Percentiles rank a stretch among this genome's conserved stretches.
phyloP scores from a whole-genome alignment of 192 early-diverging fungal genomes.

The Gigaspora rosea region DNA sequence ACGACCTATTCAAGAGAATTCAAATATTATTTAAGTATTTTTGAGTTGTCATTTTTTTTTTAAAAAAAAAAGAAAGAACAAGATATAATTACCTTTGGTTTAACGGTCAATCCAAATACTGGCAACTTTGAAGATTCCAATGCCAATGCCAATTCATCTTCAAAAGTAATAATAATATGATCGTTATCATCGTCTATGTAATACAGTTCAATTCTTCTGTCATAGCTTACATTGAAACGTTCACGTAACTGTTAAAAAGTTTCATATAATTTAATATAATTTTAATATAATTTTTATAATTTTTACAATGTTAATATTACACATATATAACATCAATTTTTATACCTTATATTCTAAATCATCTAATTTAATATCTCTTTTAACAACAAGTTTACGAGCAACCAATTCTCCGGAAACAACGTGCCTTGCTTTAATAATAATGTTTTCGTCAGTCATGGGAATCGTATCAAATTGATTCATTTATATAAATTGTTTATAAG shows the following conservation, averaged over 20 bases:
- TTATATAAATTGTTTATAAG: background rate
- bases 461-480: background rate
- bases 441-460: background rate
- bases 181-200: conserved; percentile 15
- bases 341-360: conserved; percentile 19
- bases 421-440: conserved; percentile 19
- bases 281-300: background rate
- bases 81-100: conserved; percentile 3
- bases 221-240: conserved; percentile 14
- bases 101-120: conserved; percentile 8
- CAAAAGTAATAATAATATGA: conserved; percentile 4
- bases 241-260: conserved; percentile 11
- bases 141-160: conserved; percentile 12
- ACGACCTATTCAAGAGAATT: background rate
- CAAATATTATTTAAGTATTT: background rate
- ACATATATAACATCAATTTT: background rate
- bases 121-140: background rate
- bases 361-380: background rate
- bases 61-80: background rate
- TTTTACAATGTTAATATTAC: too few relatives aligned
- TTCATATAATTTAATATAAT: background rate
- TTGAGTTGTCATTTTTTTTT: background rate
- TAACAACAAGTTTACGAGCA: conserved; percentile 6
- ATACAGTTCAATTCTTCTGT: conserved; percentile 9
- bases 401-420: background rate